Percentiles rank a stretch among this genome's conserved stretches.
Evolutionary conservation across 768 basidiomycete genomes (phyloP).

Genomic region (Termitomyces sp.): DNA sequence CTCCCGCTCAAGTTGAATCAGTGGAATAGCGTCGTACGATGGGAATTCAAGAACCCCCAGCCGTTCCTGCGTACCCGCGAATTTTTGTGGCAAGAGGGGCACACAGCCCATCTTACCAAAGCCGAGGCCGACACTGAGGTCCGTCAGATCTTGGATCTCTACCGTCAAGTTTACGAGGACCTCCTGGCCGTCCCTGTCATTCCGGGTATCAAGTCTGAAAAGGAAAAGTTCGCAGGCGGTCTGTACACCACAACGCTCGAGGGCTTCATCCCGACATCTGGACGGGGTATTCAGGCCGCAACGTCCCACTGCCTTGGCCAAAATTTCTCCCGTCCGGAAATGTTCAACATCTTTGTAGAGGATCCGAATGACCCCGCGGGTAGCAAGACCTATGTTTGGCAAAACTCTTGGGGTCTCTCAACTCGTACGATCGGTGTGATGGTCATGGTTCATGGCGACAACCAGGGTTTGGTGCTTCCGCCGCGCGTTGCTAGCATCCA

Average conservation of each 20-base stretch:
- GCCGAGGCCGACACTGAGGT: constrained; percentile 91
- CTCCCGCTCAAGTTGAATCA: constrained; percentile 96
- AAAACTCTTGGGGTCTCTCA: constrained; percentile 97
- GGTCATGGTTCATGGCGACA: constrained; percentile 99
- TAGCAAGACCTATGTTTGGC: constrained; percentile 86
- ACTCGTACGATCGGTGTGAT: constrained; percentile 97
- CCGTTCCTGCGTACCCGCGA: constrained; percentile 99
- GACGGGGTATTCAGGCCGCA: constrained; percentile 96
- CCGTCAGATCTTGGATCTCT: constrained; percentile 90
- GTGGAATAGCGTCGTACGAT: constrained; percentile 99
- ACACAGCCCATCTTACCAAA: constrained; percentile 91
- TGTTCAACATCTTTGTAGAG: constrained; percentile 98
- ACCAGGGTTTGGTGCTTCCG: constrained; percentile 96
- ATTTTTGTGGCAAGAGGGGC: constrained; percentile 99
- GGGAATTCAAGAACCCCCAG: constrained; percentile 99
- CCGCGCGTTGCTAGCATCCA: constrained; percentile 94
- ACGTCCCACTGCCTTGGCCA: constrained; percentile 98
- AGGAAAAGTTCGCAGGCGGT: constrained; percentile 98
- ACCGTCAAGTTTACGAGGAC: constrained; percentile 94
- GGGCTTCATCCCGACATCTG: constrained; percentile 95
- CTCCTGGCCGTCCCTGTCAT: constrained; percentile 97
- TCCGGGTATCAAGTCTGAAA: constrained; percentile 95
- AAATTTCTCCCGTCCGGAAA: constrained; percentile 93
- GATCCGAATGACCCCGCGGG: constrained; percentile 76
- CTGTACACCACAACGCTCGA: constrained; percentile 98